Evolutionary conservation across 2,329 filamentous ascomycete species (phyloP).

Genomic region (Microcyclosporella mali): DNA sequence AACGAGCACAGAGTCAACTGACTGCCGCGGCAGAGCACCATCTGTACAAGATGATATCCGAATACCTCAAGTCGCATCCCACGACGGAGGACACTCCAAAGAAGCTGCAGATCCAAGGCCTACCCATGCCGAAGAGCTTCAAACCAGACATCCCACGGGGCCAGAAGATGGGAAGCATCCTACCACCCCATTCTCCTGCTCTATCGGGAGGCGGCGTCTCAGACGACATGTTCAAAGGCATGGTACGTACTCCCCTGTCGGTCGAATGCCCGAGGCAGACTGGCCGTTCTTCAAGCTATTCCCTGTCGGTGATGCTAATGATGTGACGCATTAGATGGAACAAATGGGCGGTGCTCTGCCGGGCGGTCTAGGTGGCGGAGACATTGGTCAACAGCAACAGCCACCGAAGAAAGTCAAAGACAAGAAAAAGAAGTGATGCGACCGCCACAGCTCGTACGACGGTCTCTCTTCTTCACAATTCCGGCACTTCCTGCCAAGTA

Average conservation of each 20-base stretch:
- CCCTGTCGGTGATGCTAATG: too few species aligned
- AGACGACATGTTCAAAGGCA: conserved; percentile 91
- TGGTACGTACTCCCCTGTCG: conserved; percentile 35
- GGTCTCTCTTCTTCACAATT: too few species aligned
- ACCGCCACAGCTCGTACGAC: too few species aligned
- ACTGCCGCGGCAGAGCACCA: conserved; percentile 65
- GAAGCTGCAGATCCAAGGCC: conserved; percentile 64
- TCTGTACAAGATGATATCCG: conserved; percentile 72
- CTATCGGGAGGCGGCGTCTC: conserved; percentile 88
- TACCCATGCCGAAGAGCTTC: conserved; percentile 58
- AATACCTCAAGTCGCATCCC: conserved; percentile 70
- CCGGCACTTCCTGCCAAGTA: too few species aligned
- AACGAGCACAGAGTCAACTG: background rate
- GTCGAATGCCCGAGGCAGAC: background rate
- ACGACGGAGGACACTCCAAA: conserved; percentile 67
- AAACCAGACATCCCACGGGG: conserved; percentile 64
- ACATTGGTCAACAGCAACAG: conserved; percentile 4
- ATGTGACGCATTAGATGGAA: conserved; percentile 67
- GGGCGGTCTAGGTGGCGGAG: conserved; percentile 25
- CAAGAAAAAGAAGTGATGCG: conserved; percentile 26
- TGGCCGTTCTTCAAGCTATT: background rate
- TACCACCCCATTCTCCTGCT: conserved; percentile 83
- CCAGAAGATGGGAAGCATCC: conserved; percentile 79
- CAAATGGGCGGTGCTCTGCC: conserved; percentile 58
- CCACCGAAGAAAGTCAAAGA: conserved; percentile 27